Conservation (phyloP, 2,329 filamentous ascomycete species). For the Microdochium paspali region DNA sequence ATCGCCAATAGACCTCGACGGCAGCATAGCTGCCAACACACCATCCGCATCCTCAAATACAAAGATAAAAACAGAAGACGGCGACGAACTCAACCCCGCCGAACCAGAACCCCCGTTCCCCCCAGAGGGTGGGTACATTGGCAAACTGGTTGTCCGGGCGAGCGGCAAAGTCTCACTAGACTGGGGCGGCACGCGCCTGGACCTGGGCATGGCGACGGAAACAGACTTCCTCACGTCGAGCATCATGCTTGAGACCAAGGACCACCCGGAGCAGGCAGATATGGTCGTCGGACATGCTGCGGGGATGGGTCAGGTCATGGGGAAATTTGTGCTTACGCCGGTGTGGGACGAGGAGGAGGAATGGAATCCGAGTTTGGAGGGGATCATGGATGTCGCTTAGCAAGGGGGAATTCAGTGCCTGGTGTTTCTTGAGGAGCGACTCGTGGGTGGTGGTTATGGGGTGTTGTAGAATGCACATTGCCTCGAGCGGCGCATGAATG, state of each 20-base stretch:
- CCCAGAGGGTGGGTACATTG: conserved; percentile 46
- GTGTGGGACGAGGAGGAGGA: conserved; percentile 49
- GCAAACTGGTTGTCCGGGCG: conserved; percentile 49
- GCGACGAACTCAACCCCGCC: conserved; percentile 1
- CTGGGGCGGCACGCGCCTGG: conserved; percentile 50
- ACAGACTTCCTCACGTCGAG: conserved; percentile 47
- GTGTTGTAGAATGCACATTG: background rate
- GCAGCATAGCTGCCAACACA: conserved; percentile 13
- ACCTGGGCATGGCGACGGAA: conserved; percentile 41
- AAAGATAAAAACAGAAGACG: conserved; percentile 17
- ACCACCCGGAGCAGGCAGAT: conserved; percentile 34
- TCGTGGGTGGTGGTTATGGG: background rate
- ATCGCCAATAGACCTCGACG: conserved; percentile 13
- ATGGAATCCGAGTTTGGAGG: conserved; percentile 34
- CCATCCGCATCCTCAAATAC: conserved; percentile 5
- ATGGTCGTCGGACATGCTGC: conserved; percentile 37
- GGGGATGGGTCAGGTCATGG: conserved; percentile 55
- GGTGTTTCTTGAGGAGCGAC: no score
- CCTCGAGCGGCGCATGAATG: no score
- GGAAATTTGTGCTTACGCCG: conserved; percentile 50
- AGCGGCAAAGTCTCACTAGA: conserved; percentile 53
- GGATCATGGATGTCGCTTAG: conserved; percentile 12
- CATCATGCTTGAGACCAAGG: conserved; percentile 48
- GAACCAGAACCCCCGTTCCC: conserved; percentile 26
- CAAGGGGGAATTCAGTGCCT: no score